Evolutionary conservation across 176 grass and related monocot genomes (phyloP), one percentile per base, ranked within the genome.

Genomic region (Musa acuminata): DNA sequence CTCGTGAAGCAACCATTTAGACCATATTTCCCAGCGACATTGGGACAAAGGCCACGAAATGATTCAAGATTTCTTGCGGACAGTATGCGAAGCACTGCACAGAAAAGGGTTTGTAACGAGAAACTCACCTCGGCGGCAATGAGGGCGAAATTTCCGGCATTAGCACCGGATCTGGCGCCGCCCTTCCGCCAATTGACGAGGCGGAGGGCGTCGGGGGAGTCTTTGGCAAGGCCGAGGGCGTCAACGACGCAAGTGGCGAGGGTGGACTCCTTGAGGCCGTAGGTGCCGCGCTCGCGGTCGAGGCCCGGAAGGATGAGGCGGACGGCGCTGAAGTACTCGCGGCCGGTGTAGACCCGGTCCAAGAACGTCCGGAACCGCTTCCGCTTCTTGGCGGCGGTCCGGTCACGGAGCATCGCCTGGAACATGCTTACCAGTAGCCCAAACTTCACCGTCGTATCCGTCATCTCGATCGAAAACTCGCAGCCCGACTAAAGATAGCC

Each of bases 241-340:
- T 98, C 94, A 7, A 98, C 84, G 29, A 98, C 85, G 27, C 75
- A 85, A 19, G 88, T 13, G 53, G 94, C 90, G 49, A 98, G 84
- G 48, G 90, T 12, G 1, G 90, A 75, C 85, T 98, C 94, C 87
- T 98, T 93, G 82, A 98, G 87, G 9, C 94, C 94, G 82, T 98
- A 98, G 72, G 94, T 83, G 2, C 87, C 84, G 57, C 90, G 86
- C 84, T 98, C 94, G 53, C 94, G 85, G 87, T 98, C 94, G 23
- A 98, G 90, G 48, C 74, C 75, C 0, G 90, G 94, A 53, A 98
- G 82, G 23, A 89, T 58, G 75, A 98, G 87, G 24, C 89, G 88
- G 22, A 96, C 60, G 51, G 80, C 89, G 80, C 94, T 93, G 90
- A 98, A 98, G 77, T 72, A 93, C 62, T 98, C 84, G 55, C 64